Conservation (phyloP, 805 yeast genomes). For the Pichia membranifaciens region DNA sequence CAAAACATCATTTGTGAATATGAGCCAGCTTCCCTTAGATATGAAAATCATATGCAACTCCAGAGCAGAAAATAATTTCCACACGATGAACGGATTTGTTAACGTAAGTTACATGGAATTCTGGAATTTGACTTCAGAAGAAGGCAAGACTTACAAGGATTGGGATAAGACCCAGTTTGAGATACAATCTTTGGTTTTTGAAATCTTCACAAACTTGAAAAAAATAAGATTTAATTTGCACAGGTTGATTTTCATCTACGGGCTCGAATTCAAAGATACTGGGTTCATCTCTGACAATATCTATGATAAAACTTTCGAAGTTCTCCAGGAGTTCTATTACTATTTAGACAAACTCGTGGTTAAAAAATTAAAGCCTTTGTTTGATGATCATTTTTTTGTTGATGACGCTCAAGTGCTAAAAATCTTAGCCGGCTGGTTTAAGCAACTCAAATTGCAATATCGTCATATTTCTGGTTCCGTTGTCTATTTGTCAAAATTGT, state of each 20-base stretch:
- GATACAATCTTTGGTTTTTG: conserved; percentile 28
- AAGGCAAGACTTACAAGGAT: conserved; percentile 15
- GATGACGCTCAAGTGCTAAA: conserved; percentile 25
- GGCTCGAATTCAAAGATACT: conserved; percentile 19
- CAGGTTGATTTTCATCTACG: conserved; percentile 26
- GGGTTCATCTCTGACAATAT: conserved; percentile 17
- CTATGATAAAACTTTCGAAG: conserved; percentile 27
- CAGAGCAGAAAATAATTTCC: conserved; percentile 21
- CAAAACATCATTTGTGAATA: background rate
- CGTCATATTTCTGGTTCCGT: conserved; percentile 26
- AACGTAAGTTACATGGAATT: conserved; percentile 25
- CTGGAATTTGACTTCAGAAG: conserved; percentile 26
- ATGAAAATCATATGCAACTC: conserved; percentile 25
- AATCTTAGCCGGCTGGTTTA: conserved; percentile 23
- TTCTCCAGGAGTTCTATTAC: conserved; percentile 20
- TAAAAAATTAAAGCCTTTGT: conserved; percentile 23
- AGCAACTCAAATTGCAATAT: conserved; percentile 23
- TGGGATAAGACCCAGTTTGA: conserved; percentile 28
- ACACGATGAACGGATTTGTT: conserved; percentile 20
- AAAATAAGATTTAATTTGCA: conserved; percentile 25
- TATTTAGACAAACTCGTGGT: conserved; percentile 25
- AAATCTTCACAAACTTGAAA: conserved; percentile 22
- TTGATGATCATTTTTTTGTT: conserved; percentile 26
- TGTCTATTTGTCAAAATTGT: conserved; percentile 26
- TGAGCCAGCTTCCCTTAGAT: conserved; percentile 17